Base-by-base conservation (phyloP, 305 asterid species). In the Plantago coronopus region DNA sequence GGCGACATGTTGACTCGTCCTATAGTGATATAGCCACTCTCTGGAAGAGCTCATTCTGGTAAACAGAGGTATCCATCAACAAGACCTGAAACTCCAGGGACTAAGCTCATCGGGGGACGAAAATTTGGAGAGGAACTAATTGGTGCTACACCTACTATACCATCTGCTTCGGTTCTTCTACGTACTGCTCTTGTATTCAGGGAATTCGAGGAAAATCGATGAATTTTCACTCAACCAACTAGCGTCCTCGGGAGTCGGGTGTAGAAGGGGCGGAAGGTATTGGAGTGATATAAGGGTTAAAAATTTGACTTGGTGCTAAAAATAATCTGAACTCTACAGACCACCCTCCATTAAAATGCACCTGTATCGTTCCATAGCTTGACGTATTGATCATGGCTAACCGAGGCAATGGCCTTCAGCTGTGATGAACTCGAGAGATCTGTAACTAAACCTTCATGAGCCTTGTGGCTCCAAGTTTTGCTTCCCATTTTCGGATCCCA, bases 11-110 rank as follows among this genome's bases (percentile, higher is more conserved):
- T 76, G 84, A 70, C 79, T 79, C 79, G 82, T 86, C 59, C 96
- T 73, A 37, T 91, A 86, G 75, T 81, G 98, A 68, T 91, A 80
- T 1, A 91, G 91, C 98, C 98, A 91, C 59, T 88, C 96, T n/a
- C n/a, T n/a, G 0, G 98, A 88, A 53, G 98, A 91, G 56, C 94
- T 85, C 95, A 88, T 86, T 29, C 95, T 93, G 0, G 77, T 65
- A 47, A 69, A 46, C 15, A 83, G 86, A 25, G 88, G 59, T 80
- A 77, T 23, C 86, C 88, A 31, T 67, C 82, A n/a, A 80, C 78
- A 17, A 76, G 70, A 46, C 87, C 79, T 4, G 84, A 66, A 54
- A 76, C 68, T 16, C 79, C 79, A 15, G 25, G 74, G 69, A 54
- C 60, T 72, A 19, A 68, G 54, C 40, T 12, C 12, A 8, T 34